Conservation (phyloP, 495 filamentous ascomycete species). For the Penicillium antarcticum region DNA sequence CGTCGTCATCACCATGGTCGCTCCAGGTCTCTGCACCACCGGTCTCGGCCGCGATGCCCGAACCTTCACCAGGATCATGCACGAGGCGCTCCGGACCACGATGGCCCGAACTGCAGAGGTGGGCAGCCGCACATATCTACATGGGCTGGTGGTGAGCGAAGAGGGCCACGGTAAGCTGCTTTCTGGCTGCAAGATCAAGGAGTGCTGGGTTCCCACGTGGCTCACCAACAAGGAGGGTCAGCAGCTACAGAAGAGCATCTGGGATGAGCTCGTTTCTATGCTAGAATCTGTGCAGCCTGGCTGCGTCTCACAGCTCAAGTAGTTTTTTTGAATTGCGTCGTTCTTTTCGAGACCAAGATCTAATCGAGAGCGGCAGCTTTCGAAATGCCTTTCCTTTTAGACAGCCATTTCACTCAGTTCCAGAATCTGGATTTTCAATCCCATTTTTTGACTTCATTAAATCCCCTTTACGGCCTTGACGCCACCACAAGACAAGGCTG, state of each 20-base stretch:
- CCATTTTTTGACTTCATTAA: too few relatives aligned
- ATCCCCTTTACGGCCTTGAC: too few relatives aligned
- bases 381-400: too few relatives aligned
- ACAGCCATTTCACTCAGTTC: too few relatives aligned
- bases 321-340: not conserved
- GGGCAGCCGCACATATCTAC: conserved; percentile 26
- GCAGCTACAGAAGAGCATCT: conserved; percentile 33
- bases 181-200: conserved; percentile 19
- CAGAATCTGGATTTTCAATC: too few relatives aligned
- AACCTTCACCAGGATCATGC: conserved; percentile 12
- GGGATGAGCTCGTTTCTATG: conserved; percentile 29
- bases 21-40: conserved; percentile 42
- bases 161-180: conserved; percentile 23
- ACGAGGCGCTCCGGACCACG: not conserved
- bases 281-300: conserved; percentile 17
- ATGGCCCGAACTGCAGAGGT: conserved; percentile 24
- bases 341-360: too few relatives aligned
- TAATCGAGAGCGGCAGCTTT: too few relatives aligned
- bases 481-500: too few relatives aligned
- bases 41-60: conserved; percentile 29
- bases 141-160: conserved; percentile 18
- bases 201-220: conserved; percentile 23
- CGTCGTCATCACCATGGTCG: conserved; percentile 39
- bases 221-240: conserved; percentile 30
- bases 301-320: conserved; percentile 4